A percentile compares a stretch with the other conserved stretches of the same genome.
phyloP scores from a whole-genome alignment of 2,329 filamentous ascomycete genomes.

The Penicillium glabrum region DNA sequence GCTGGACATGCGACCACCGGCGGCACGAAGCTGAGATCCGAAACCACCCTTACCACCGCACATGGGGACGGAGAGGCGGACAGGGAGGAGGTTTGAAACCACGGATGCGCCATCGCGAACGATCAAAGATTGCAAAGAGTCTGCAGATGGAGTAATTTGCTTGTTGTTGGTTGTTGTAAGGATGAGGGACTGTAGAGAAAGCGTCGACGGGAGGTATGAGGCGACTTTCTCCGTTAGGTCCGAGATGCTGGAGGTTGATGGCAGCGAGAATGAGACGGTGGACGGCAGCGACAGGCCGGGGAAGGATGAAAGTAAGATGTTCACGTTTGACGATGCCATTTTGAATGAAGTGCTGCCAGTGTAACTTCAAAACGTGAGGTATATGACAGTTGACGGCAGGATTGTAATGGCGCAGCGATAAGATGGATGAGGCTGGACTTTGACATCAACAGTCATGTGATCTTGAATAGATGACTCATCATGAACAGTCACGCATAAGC shows the following conservation, averaged over 20 bases:
- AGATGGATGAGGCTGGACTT: slow-evolving; percentile 15
- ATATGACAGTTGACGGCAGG: background rate
- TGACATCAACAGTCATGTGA: background rate
- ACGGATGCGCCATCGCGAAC: slow-evolving; percentile 35
- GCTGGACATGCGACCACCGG: slow-evolving; percentile 97
- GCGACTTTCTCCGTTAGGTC: slow-evolving; percentile 66
- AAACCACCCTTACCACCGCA: slow-evolving; percentile 97
- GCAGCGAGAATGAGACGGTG: slow-evolving; percentile 76
- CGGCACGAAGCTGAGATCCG: slow-evolving; percentile 92
- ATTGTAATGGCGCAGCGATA: slow-evolving; percentile 6
- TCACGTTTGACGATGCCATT: slow-evolving; percentile 64
- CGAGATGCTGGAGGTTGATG: slow-evolving; percentile 62
- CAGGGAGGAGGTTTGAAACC: slow-evolving; percentile 70
- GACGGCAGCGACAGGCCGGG: slow-evolving; percentile 77
- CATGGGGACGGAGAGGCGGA: slow-evolving; percentile 76
- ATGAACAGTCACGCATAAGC: background rate
- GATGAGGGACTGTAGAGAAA: slow-evolving; percentile 59
- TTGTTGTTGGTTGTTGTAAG: slow-evolving; percentile 81
- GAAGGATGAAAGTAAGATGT: slow-evolving; percentile 83
- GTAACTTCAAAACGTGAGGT: background rate
- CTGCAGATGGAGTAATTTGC: slow-evolving; percentile 56
- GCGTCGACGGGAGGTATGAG: slow-evolving; percentile 58
- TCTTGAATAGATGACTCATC: slow-evolving; percentile 4
- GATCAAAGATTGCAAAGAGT: slow-evolving; percentile 61
- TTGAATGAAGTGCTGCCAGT: slow-evolving; percentile 9